phyloP scores from a whole-genome alignment of 176 grass and related monocot genomes.

The Rhynchospora breviuscula region DNA sequence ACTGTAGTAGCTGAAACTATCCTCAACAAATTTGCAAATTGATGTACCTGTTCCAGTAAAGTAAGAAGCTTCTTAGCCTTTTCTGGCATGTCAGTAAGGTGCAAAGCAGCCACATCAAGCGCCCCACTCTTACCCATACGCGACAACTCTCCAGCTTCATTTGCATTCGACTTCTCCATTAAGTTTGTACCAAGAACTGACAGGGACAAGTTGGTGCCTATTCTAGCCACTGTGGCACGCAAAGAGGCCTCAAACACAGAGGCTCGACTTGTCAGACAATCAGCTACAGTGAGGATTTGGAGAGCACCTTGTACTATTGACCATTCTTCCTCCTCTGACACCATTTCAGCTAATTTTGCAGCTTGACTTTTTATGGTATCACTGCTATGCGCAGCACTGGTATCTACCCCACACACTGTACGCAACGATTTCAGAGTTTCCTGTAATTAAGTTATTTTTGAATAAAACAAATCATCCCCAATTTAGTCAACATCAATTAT shows the following conservation, averaged over 20 bases:
- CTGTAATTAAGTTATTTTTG: conserved; percentile 21
- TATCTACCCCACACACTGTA: conserved; percentile 73
- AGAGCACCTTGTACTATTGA: conserved; percentile 94
- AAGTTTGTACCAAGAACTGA: conserved; percentile 48
- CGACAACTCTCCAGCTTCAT: conserved; percentile 38
- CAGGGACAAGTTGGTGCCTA: conserved; percentile 78
- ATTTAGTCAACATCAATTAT: neutral
- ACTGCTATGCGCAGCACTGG: conserved; percentile 41
- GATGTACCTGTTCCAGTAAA: conserved; percentile 77
- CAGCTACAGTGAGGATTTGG: conserved; percentile 94
- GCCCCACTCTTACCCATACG: conserved; percentile 45
- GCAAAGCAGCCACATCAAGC: conserved; percentile 76
- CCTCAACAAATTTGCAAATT: conserved; percentile 6
- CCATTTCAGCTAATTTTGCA: conserved; percentile 45
- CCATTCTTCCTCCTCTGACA: conserved; percentile 99
- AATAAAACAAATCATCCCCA: neutral
- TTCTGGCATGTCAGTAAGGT: conserved; percentile 79
- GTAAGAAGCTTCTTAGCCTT: conserved; percentile 85
- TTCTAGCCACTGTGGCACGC: conserved; percentile 86
- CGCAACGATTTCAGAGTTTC: conserved; percentile 91
- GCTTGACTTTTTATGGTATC: conserved; percentile 51
- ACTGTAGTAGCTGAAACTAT: conserved; percentile 7
- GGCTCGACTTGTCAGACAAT: conserved; percentile 79
- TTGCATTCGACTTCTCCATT: conserved; percentile 36
- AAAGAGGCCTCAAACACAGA: conserved; percentile 99